Base-by-base conservation (phyloP, 352 stramenopile genomes). In the Phytopythium montanum region DNA sequence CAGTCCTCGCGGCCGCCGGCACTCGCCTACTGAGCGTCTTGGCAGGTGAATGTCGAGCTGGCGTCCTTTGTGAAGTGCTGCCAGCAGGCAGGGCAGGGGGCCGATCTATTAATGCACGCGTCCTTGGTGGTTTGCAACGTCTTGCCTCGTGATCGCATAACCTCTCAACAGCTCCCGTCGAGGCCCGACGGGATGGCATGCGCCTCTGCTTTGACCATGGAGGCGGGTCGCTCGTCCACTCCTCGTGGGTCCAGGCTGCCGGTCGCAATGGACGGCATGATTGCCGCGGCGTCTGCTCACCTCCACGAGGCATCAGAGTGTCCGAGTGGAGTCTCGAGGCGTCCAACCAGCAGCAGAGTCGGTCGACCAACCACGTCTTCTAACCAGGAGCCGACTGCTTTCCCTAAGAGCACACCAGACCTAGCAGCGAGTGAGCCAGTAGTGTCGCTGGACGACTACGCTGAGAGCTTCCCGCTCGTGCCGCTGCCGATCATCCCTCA, bases 381-480 rank as follows among this genome's bases (percentile, higher is more conserved):
- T 25, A 42, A 56, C 31, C 29, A 56, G 50, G 29, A 56, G 1
- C 6, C 18, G 18, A 19, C 49, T 5, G 2, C 21, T 3, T 28
- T 19, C 3, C 8, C 7, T 2, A 16, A 19, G 29, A 44, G 28
- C 33, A 44, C 33, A 28, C 16, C 49, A 29, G 18, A 38, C 6
- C 16, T 12, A 26, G 13, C 26, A 1, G 14, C 23, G 16, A 19
- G 7, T 7, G 10, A 19, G 18, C 16, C n/a, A n/a, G n/a, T n/a
- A n/a, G 23, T 38, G 2, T 46, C 33, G 34, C 56, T 89, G 6
- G 33, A 42, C 1, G 76, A 83, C 19, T 70, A 82, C 61, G 84
- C 82, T 69, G 81, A 88, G 41, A 85, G 75, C 69, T 90, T 88
- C 39, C 79, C 81, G 7, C 65, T 90, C 29, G 69, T 90, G 25